Conservation (phyloP, 1,284 basidiomycete genomes). For the Melampsora americana region DNA sequence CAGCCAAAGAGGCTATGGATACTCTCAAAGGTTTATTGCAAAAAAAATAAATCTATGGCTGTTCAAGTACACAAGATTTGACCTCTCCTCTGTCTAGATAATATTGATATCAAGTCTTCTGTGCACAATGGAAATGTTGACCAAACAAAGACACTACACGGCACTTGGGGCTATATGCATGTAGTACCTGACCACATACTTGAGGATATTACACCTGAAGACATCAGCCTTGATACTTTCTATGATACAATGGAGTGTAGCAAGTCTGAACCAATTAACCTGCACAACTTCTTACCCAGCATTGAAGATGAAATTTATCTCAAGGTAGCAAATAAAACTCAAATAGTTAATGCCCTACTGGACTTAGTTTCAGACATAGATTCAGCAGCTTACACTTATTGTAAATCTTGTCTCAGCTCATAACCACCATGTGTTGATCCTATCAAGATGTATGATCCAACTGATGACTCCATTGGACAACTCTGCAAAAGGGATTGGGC, state of each 20-base stretch:
- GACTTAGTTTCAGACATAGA: not conserved
- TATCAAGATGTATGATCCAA: not conserved
- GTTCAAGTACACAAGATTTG: not conserved
- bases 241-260: not conserved
- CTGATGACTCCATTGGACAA: slow-evolving; percentile 13
- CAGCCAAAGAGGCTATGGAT: not conserved
- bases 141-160: not conserved
- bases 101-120: not conserved
- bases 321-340: not conserved
- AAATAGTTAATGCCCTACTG: not conserved
- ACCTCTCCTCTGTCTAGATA: not conserved
- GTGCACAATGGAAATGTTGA: not conserved
- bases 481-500: slow-evolving; percentile 3
- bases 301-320: not conserved
- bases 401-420: not conserved
- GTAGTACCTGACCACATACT: no score
- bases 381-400: not conserved
- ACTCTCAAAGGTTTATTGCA: not conserved
- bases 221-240: not conserved
- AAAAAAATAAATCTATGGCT: not conserved
- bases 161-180: not conserved
- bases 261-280: not conserved
- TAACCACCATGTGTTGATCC: not conserved
- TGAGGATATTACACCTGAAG: not conserved
- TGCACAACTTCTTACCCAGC: not conserved